Conservation (phyloP, 192 early-diverging fungal species). For the Dimargaris cristalligena region DNA sequence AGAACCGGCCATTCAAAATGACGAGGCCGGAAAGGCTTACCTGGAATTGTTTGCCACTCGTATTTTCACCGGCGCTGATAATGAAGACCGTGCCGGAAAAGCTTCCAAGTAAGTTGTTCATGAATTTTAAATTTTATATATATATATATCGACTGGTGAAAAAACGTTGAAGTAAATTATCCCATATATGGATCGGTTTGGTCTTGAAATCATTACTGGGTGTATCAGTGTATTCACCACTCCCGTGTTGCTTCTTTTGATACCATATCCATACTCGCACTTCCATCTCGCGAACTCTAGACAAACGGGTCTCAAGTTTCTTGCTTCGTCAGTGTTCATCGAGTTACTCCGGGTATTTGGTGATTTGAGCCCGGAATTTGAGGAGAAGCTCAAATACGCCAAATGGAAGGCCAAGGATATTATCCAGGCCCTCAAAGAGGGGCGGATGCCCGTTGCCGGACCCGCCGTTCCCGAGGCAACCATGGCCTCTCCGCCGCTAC, state of each 20-base stretch:
- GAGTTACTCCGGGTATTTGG: slow-evolving; percentile 78
- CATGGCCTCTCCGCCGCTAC: slow-evolving; percentile 12
- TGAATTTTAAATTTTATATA: no score
- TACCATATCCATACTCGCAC: no score
- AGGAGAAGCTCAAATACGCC: slow-evolving; percentile 83
- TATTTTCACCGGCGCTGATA: slow-evolving; percentile 80
- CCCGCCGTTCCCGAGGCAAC: slow-evolving; percentile 1
- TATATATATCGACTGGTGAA: slow-evolving; percentile 2
- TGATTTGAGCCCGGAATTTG: slow-evolving; percentile 42
- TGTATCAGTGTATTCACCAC: background rate
- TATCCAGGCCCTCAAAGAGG: slow-evolving; percentile 75
- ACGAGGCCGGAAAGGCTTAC: slow-evolving; percentile 59
- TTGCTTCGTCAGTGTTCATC: slow-evolving; percentile 77
- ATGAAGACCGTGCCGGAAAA: slow-evolving; percentile 69
- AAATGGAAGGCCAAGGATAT: slow-evolving; percentile 95
- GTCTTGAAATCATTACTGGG: background rate
- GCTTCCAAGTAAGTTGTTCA: slow-evolving; percentile 70
- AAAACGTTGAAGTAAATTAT: background rate
- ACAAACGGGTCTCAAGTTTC: slow-evolving; percentile 76
- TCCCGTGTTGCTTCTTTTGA: background rate
- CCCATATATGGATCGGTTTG: background rate
- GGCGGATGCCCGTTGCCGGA: slow-evolving; percentile 22
- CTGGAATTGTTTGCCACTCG: slow-evolving; percentile 80
- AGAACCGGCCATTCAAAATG: slow-evolving; percentile 55
- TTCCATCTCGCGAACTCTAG: slow-evolving; percentile 21